Evolutionary conservation across 192 early-diverging fungal genomes (phyloP), one percentile per base, ranked within the genome.

Genomic region (Podila minutissima): DNA sequence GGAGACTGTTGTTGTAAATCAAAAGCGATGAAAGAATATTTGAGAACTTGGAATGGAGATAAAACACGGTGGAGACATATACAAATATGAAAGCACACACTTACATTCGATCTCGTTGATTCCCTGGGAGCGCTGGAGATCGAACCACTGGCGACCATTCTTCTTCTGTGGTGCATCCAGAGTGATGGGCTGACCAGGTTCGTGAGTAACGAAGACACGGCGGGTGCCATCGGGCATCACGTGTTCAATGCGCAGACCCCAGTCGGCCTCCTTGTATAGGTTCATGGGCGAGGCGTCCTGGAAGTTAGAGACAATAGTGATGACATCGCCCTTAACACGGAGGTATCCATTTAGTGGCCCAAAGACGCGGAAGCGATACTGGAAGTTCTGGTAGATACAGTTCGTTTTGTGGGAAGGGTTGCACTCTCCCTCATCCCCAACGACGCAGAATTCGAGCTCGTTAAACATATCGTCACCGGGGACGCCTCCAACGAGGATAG

Each of bases 311-410:
- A 55, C 20, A 0, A 55, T 12, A 20, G 5, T 17, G 24, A 55
- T 2, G 20, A 22, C 0, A 55, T 55, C 53, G 5, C 20, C 53
- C 6, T 22, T 1, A 55, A 24, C 57, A 15, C 57, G 28, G 57
- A 68, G 66, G 37, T 68, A 68, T 59, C 66, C 66, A 20, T 57
- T 32, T 12, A 68, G 5, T 0, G 66, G 66, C 9, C 35, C 26
- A 2, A 46, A 31, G 5, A 60, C 46, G 24, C 68, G 68, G 68
- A 70, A 49, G 28, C 68, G 68, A 17, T 70, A 70, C 68, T 70
- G 59, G 9, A 70, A 59, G 29, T 70, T 70, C 24, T 70, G n/a
- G 59, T 62, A 70, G 59, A 70, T 61, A 48, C 68, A 70, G 48
- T 70, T 35, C 26, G 68, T 49, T n/a, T 58, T 37, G 29, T 29